Evolutionary conservation across 352 stramenopile species (phyloP), one percentile per base, ranked within the genome.

Genomic region (Phytophthora boehmeriae): DNA sequence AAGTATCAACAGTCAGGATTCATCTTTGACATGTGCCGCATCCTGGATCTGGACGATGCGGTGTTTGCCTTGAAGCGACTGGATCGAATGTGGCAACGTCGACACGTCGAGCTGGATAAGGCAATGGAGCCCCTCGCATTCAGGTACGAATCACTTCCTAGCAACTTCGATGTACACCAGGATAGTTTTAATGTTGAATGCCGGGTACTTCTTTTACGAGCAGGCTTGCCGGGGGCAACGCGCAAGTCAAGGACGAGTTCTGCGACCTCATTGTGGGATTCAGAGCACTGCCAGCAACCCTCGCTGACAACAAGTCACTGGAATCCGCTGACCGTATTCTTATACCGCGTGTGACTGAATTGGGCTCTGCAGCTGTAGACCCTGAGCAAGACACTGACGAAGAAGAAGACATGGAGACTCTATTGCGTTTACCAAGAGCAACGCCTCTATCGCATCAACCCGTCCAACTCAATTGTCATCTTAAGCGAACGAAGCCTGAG

Each of bases 261-360:
- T 91, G 80, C 50, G 80, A 91, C 63, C 59, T 88, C 14, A 66
- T 91, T n/a, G 53, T 88, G 1, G 77, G 79, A 1, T 89, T 79
- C 56, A 52, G 43, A 52, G 75, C 78, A n/a, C 41, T 59, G 20
- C 54, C 48, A 28, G 42, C 54, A 4, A 62, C 52, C 6, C 9
- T 63, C 9, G 19, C 52, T 16, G 45, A 66, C 20, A 22, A 58
- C 1, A 44, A 61, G 20, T 30, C 17, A 4, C 66, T 66, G 16
- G 38, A 36, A n/a, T 52, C 43, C 32, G n/a, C 13, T 1, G 64
- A 73, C 0, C 52, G 59, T n/a, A 34, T 73, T 4, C 17, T 73
- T 1, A 62, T 45, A 16, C 56, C 56, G 48, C 64, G 59, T 6
- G 25, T 28, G 13, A 23, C 35, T 11, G 32, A 54, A 5, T 32